These are phyloP conservation scores for Solanum medicagineum DNA, from an alignment of 257 asterid genomes.

Conservation along the genomic window DNA sequence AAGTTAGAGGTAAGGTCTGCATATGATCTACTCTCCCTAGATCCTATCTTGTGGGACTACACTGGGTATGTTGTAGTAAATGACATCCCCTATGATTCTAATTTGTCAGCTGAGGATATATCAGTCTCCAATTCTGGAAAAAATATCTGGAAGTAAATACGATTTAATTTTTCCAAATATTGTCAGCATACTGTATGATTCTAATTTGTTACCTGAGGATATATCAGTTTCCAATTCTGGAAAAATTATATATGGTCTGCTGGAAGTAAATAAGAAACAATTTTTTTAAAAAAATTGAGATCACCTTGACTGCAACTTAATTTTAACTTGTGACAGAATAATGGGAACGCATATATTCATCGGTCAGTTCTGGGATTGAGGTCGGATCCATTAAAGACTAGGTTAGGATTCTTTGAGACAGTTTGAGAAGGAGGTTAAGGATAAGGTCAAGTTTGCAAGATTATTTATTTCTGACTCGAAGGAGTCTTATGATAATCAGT, in stretches of 20 bases:
- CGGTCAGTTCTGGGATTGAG: constrained; percentile 59
- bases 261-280: background rate
- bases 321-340: constrained; percentile 23
- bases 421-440: constrained; percentile 91
- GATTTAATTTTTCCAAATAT: too few relatives aligned
- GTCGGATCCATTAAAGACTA: constrained; percentile 70
- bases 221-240: background rate
- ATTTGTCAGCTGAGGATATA: background rate
- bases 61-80: too few relatives aligned
- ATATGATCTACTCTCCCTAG: too few relatives aligned
- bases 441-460: constrained; percentile 73
- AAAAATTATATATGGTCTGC: background rate
- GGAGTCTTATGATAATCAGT: constrained; percentile 87
- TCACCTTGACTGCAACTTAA: background rate
- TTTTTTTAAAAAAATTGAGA: too few relatives aligned
- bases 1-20: too few relatives aligned
- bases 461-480: constrained; percentile 63
- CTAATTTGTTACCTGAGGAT: background rate
- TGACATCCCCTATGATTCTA: background rate
- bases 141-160: background rate
- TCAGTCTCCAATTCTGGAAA: background rate
- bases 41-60: too few relatives aligned
- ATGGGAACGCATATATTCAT: constrained; percentile 48
- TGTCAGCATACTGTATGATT: too few relatives aligned
- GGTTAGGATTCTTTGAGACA: constrained; percentile 77